These are phyloP conservation scores for Hamigera avellanea DNA, from an alignment of 495 filamentous ascomycete genomes.

Conservation along the genomic window DNA sequence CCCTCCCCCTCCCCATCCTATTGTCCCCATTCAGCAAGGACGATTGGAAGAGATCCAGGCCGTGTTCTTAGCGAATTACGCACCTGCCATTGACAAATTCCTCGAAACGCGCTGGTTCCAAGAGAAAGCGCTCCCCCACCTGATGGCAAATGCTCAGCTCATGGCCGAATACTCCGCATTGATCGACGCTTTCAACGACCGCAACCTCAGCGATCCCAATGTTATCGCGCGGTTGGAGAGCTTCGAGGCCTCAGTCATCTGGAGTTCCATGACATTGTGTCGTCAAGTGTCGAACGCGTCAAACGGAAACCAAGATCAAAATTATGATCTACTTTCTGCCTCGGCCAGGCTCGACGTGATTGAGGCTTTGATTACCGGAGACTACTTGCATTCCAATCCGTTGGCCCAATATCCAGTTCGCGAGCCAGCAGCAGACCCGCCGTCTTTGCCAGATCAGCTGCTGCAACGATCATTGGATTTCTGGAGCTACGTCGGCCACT, in stretches of 20 bases:
- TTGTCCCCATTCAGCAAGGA: constrained; percentile 38
- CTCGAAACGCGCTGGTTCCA: constrained; percentile 81
- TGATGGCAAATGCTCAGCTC: constrained; percentile 47
- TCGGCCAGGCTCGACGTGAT: constrained; percentile 62
- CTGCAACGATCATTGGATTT: constrained; percentile 60
- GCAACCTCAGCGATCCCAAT: constrained; percentile 27
- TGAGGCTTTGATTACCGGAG: constrained; percentile 60
- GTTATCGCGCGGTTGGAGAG: constrained; percentile 41
- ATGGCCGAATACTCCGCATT: constrained; percentile 53
- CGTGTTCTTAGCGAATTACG: constrained; percentile 67
- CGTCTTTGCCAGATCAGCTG: constrained; percentile 35
- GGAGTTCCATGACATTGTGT: constrained; percentile 45
- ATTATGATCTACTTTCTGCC: constrained; percentile 47
- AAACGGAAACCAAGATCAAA: constrained; percentile 24
- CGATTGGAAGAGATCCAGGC: constrained; percentile 57
- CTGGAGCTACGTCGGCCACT: constrained; percentile 65
- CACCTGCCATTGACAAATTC: constrained; percentile 63
- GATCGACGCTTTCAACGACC: constrained; percentile 37
- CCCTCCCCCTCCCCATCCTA: constrained; percentile 47
- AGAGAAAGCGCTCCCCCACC: constrained; percentile 34
- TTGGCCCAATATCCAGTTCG: constrained; percentile 34
- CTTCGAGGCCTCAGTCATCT: constrained; percentile 62
- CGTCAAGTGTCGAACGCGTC: constrained; percentile 30
- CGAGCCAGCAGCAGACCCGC: constrained; percentile 28
- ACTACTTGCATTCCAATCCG: constrained; percentile 46